A percentile compares a stretch with the other conserved stretches of the same genome.
Conservation (phyloP, 352 stramenopile species). For the Pythium oligandrum region DNA sequence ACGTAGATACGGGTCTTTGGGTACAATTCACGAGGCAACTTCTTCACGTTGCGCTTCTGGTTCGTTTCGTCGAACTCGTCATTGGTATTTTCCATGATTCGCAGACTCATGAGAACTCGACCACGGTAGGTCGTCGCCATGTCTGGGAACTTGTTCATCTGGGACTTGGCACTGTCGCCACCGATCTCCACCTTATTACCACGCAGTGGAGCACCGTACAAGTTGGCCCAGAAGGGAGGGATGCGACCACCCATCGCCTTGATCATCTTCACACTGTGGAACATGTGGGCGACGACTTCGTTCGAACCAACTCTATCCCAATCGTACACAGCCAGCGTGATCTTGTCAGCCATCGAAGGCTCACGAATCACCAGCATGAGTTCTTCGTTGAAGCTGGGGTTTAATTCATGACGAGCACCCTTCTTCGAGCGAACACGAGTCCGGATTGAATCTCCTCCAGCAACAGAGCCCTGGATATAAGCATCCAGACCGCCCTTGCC, state of each 20-base stretch:
- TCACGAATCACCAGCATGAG: conserved; percentile 73
- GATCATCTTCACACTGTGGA: conserved; percentile 67
- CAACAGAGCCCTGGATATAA: conserved; percentile 59
- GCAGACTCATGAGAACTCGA: conserved; percentile 69
- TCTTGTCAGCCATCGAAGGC: conserved; percentile 74
- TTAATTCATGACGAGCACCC: conserved; percentile 58
- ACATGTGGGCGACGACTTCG: conserved; percentile 68
- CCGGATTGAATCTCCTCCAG: conserved; percentile 51
- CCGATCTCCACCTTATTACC: conserved; percentile 53
- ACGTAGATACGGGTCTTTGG: conserved; percentile 56
- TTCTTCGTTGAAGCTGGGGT: conserved; percentile 75
- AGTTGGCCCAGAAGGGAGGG: conserved; percentile 64
- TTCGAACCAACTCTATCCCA: conserved; percentile 76
- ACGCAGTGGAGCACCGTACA: conserved; percentile 68
- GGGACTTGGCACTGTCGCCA: conserved; percentile 41
- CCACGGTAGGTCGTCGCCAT: conserved; percentile 82
- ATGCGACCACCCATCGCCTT: conserved; percentile 58
- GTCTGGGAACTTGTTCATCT: conserved; percentile 85
- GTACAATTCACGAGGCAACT: conserved; percentile 52
- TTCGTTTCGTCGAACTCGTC: conserved; percentile 76
- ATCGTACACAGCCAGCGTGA: conserved; percentile 66
- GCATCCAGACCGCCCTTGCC: conserved; percentile 64
- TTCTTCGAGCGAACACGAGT: conserved; percentile 78
- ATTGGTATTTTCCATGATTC: conserved; percentile 64
- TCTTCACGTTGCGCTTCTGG: conserved; percentile 81